A percentile compares a stretch with the other conserved stretches of the same genome.
These are phyloP conservation scores for Lenwebbia sp. DNA, from an alignment of 345 rosid species.

Conservation along the genomic window DNA sequence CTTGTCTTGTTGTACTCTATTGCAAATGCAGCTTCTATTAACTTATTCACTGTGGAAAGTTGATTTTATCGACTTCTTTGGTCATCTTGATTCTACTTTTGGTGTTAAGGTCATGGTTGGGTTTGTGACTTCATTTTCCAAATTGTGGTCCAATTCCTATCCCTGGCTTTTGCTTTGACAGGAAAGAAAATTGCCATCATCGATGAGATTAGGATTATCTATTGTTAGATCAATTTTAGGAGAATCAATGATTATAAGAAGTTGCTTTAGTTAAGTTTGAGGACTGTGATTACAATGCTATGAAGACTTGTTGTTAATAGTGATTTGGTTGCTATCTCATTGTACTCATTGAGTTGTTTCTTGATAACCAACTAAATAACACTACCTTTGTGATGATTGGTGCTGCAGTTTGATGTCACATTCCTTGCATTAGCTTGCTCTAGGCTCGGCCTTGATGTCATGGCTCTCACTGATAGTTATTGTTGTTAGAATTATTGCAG, in stretches of 20 bases:
- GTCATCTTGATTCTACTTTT: no score
- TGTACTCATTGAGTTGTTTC: background rate
- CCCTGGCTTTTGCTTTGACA: background rate
- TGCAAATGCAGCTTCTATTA: no score
- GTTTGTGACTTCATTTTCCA: background rate
- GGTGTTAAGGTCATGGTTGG: no score
- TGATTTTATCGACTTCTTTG: no score
- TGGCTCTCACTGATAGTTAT: constrained; percentile 15
- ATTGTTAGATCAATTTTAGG: background rate
- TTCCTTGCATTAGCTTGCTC: constrained; percentile 94
- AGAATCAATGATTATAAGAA: background rate
- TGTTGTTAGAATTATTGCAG: no score
- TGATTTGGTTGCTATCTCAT: background rate
- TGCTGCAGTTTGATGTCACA: constrained; percentile 71
- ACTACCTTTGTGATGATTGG: background rate
- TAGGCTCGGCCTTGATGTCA: constrained; percentile 83
- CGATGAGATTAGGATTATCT: background rate
- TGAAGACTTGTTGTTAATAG: background rate
- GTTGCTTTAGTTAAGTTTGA: background rate
- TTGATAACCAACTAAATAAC: background rate
- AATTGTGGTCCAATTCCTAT: background rate
- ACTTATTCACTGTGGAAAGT: no score
- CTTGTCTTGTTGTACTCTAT: no score
- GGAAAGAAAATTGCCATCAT: background rate
- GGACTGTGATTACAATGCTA: background rate